phyloP scores from a whole-genome alignment of 2,329 filamentous ascomycete species.

The Neofusicoccum sp. region DNA sequence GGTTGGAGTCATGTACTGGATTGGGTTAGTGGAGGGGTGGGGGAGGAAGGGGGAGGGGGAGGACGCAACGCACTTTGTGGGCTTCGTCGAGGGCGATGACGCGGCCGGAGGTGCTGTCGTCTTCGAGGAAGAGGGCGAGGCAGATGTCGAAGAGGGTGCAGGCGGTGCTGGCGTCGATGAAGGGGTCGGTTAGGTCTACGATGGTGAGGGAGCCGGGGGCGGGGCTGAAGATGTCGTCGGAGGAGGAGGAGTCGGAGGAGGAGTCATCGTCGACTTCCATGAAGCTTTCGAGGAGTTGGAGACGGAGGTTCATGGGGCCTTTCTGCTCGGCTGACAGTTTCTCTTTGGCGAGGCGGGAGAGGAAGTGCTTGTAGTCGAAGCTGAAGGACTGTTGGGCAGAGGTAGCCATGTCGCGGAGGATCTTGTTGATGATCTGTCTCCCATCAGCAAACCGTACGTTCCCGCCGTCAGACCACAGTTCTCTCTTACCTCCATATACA shows the following conservation, averaged over 20 bases:
- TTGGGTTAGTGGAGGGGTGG: constrained; percentile 25
- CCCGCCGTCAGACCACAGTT: too few species aligned
- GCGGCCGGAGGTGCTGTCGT: constrained; percentile 46
- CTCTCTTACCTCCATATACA: constrained; percentile 57
- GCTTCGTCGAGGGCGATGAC: constrained; percentile 74
- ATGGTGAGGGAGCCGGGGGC: constrained; percentile 59
- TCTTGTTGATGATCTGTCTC: constrained; percentile 46
- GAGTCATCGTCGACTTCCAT: constrained; percentile 40
- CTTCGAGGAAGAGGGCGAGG: constrained; percentile 62
- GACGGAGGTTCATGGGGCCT: constrained; percentile 56
- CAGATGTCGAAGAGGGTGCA: constrained; percentile 73
- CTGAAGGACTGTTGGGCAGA: constrained; percentile 39
- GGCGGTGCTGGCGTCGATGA: constrained; percentile 63
- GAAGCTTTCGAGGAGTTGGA: constrained; percentile 65
- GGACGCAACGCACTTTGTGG: constrained; percentile 58
- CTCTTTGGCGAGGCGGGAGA: constrained; percentile 33
- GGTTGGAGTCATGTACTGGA: constrained; percentile 60
- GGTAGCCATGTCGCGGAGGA: constrained; percentile 57
- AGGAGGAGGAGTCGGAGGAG: background rate
- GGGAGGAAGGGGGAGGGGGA: background rate
- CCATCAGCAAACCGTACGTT: too few species aligned
- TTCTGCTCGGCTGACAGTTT: constrained; percentile 51
- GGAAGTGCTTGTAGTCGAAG: constrained; percentile 56
- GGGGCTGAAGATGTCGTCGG: constrained; percentile 23
- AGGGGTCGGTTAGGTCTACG: constrained; percentile 71